Conservation (phyloP, 2,329 filamentous ascomycete species). For the Penicillium sp. region DNA sequence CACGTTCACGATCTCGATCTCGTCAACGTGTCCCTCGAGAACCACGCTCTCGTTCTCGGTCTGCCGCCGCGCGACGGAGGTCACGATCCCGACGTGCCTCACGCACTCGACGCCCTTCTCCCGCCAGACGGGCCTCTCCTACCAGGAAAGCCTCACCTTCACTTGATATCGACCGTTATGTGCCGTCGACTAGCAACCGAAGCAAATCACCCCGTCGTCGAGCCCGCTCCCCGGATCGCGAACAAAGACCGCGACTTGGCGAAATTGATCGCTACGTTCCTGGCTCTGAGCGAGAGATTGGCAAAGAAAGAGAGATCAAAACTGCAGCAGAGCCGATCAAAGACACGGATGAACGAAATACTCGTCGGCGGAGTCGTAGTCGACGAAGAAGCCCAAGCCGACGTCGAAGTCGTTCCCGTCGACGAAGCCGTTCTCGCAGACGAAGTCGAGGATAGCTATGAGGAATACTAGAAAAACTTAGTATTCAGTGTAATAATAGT, state of each 20-base stretch:
- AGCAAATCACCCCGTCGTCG: constrained; percentile 44
- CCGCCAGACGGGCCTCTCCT: constrained; percentile 6
- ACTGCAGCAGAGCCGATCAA: constrained; percentile 9
- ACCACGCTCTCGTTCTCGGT: constrained; percentile 19
- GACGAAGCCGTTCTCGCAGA: constrained; percentile 14
- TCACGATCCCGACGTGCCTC: constrained; percentile 36
- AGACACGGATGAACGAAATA: constrained; percentile 22
- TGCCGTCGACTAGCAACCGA: constrained; percentile 41
- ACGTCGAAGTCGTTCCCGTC: constrained; percentile 18
- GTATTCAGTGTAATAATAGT: constrained; percentile 9
- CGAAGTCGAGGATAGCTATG: constrained; percentile 6
- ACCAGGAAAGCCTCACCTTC: constrained; percentile 7
- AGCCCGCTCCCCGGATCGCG: constrained; percentile 37
- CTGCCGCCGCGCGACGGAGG: constrained; percentile 21
- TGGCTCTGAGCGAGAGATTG: constrained; percentile 29
- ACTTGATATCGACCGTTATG: constrained; percentile 46
- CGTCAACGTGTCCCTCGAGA: constrained; percentile 11
- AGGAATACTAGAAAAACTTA: background rate
- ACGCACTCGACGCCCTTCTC: constrained; percentile 28
- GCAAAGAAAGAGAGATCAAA: constrained; percentile 8
- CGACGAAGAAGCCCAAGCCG: constrained; percentile 18
- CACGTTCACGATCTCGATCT: constrained; percentile 12
- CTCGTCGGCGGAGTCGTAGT: constrained; percentile 20
- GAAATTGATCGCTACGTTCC: constrained; percentile 50
- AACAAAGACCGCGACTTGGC: constrained; percentile 32